Evolutionary conservation across 2,329 filamentous ascomycete genomes (phyloP).

Genomic region (Chaetothyriales sp.): DNA sequence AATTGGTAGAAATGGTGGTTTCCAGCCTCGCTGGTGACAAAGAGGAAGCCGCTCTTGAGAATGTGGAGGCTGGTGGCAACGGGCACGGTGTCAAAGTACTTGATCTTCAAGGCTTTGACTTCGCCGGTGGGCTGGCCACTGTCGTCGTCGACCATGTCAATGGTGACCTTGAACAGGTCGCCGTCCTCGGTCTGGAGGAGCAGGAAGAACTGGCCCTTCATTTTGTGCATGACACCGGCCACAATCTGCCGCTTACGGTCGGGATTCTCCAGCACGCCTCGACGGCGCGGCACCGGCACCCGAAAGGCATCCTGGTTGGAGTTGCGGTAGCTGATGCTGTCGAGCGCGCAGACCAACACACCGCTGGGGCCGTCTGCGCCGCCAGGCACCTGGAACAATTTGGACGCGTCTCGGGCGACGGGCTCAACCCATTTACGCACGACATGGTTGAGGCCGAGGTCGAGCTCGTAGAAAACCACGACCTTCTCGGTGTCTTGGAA

Average conservation of each 20-base stretch:
- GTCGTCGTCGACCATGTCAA: constrained; percentile 77
- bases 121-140: constrained; percentile 66
- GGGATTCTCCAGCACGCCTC: constrained; percentile 81
- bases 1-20: constrained; percentile 96
- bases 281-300: constrained; percentile 74
- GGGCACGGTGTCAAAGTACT: constrained; percentile 95
- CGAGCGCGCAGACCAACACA: constrained; percentile 85
- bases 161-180: constrained; percentile 92
- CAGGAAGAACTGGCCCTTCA: constrained; percentile 95
- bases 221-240: constrained; percentile 91
- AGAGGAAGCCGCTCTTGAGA: constrained; percentile 88
- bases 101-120: constrained; percentile 74
- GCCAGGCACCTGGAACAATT: constrained; percentile 90
- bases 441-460: constrained; percentile 91
- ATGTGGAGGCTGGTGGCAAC: constrained; percentile 79
- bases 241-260: constrained; percentile 78
- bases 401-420: constrained; percentile 76
- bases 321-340: constrained; percentile 93
- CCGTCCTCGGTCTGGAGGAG: constrained; percentile 91
- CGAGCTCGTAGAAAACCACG: constrained; percentile 93
- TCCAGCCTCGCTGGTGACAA: constrained; percentile 80
- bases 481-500: constrained; percentile 73
- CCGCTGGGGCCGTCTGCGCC: constrained; percentile 88
- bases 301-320: constrained; percentile 84
- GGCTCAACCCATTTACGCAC: constrained; percentile 92